A percentile compares a stretch with the other conserved stretches of the same genome.
Evolutionary conservation across 179 eudicot genomes (phyloP).

Genomic region (Silene vulgaris): DNA sequence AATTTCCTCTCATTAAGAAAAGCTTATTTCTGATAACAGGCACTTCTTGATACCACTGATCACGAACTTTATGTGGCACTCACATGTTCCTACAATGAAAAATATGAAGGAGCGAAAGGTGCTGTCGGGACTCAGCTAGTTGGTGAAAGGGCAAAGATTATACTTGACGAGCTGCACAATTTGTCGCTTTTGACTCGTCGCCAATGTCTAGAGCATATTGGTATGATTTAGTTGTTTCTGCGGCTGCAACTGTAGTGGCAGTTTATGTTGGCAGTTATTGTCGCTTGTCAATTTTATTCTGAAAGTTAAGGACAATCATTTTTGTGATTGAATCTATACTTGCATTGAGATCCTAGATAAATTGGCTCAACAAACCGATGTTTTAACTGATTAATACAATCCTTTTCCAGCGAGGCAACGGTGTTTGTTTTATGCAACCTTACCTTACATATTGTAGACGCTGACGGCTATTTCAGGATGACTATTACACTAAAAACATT

Average conservation of each 20-base stretch:
- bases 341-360: neutral
- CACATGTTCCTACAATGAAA: slow-evolving; percentile 67
- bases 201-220: slow-evolving; percentile 82
- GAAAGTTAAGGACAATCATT: neutral
- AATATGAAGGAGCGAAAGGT: slow-evolving; percentile 62
- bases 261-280: slow-evolving; percentile 5
- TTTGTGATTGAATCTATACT: neutral
- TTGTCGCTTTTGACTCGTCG: slow-evolving; percentile 60
- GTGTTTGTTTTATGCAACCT: neutral
- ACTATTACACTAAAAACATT: neutral
- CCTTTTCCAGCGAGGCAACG: neutral
- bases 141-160: slow-evolving; percentile 87
- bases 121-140: slow-evolving; percentile 86
- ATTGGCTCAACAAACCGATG: neutral
- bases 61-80: slow-evolving; percentile 78
- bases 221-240: slow-evolving; percentile 33
- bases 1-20: slow-evolving; percentile 2
- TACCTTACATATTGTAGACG: neutral
- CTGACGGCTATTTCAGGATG: neutral
- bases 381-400: slow-evolving; percentile 4
- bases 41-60: slow-evolving; percentile 69
- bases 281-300: neutral
- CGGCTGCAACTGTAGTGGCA: neutral
- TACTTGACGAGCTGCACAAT: slow-evolving; percentile 71
- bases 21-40: slow-evolving; percentile 43